These are phyloP conservation scores for Epichloe glyceriae DNA, from an alignment of 2,329 filamentous ascomycete species.

Conservation along the genomic window DNA sequence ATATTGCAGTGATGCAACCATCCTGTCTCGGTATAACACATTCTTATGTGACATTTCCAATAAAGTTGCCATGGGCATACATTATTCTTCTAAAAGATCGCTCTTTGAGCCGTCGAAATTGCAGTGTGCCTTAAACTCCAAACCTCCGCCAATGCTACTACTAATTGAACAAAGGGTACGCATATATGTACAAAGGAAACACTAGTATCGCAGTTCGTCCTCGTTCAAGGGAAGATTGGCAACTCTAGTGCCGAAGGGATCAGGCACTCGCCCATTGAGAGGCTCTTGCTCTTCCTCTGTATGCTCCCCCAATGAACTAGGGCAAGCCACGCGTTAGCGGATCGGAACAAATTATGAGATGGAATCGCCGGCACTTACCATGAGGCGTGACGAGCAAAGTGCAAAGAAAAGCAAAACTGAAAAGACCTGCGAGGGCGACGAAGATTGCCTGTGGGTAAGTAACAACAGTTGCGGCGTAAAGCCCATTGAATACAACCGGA, in stretches of 20 bases:
- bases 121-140: too few relatives aligned
- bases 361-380: constrained; percentile 40
- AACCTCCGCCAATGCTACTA: too few relatives aligned
- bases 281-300: constrained; percentile 13
- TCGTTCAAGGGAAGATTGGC: constrained; percentile 13
- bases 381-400: constrained; percentile 62
- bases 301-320: constrained; percentile 21
- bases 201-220: constrained; percentile 16
- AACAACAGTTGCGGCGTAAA: constrained; percentile 72
- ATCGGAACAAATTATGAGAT: neutral
- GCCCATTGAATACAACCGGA: constrained; percentile 71
- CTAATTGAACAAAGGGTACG: neutral
- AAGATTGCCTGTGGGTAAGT: constrained; percentile 74
- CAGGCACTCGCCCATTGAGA: constrained; percentile 7
- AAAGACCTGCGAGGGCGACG: constrained; percentile 55
- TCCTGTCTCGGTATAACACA: too few relatives aligned
- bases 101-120: too few relatives aligned
- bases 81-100: too few relatives aligned
- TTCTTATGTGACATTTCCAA: too few relatives aligned
- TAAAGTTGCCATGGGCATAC: too few relatives aligned
- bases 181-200: neutral
- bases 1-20: too few relatives aligned
- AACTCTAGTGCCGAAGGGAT: constrained; percentile 5
- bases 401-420: constrained; percentile 50
- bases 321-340: neutral